Evolutionary conservation across 2,329 filamentous ascomycete species (phyloP), one percentile per base, ranked within the genome.

Genomic region (Rachicladosporium sp.): DNA sequence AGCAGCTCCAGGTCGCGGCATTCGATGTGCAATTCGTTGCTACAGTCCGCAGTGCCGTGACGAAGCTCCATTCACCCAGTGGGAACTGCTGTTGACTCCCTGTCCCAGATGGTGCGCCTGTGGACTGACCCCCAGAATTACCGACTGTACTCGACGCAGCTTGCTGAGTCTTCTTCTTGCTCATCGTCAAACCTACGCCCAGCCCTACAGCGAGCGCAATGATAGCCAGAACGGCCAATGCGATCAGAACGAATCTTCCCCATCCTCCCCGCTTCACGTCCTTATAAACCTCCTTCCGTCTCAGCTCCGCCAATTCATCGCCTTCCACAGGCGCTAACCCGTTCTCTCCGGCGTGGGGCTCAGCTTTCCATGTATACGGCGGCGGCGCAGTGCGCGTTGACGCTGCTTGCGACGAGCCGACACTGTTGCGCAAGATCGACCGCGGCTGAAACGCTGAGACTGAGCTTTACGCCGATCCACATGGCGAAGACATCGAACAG

Each of bases 401-500:
- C 36, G 38, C 43, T 37, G 35, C 37, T 29, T 33, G 37, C 21
- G 40, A 42, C 29, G 29, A 32, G 15, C 33, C 38, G 10, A n/a
- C 27, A 4, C 32, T 37, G 30, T 29, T 10, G 13, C 11, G 31
- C 19, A 36, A 35, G 33, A 34, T 32, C 3, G 37, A 23, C 30
- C 35, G 35, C 15, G 13, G 27, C 11, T 29, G 35, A 12, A 21
- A 19, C 13, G 13, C 31, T 9, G 11, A 81, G 23, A 67, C 84
- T 23, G 71, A 74, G 21, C 66, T 72, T 29, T 76, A 78, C 47
- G 56, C 69, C 43, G 82, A 93, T 49, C 74, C 73, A 0, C 88
- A 94, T 57, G 66, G 68, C 29, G 62, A 70, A 2, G 83, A 93
- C 47, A 74, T 83, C 37, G 68, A 74, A 11, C 81, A 82, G 47